phyloP scores from a whole-genome alignment of 23 red algal species.

The Gracilariopsis chorda region DNA sequence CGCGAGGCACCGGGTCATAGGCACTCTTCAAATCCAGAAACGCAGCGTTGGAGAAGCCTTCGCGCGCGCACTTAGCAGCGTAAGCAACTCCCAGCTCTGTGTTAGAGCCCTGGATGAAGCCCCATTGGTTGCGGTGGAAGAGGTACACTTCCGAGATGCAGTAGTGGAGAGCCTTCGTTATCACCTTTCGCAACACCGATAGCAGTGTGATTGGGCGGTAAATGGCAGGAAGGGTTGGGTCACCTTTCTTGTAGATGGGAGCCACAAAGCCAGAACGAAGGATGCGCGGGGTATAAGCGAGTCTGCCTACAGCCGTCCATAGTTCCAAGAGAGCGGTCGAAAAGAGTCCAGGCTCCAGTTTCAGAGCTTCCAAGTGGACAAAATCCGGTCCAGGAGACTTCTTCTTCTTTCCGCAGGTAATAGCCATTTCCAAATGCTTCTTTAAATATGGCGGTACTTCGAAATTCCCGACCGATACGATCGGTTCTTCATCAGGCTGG shows the following conservation, averaged over 20 bases:
- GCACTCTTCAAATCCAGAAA: not conserved
- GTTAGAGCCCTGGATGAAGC: conserved; percentile 5
- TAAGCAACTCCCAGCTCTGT: not conserved
- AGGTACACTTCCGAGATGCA: not conserved
- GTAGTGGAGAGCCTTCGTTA: not conserved
- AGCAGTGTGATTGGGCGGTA: conserved; percentile 15
- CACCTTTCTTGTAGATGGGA: not conserved
- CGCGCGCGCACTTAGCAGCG: not conserved
- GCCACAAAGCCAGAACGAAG: not conserved
- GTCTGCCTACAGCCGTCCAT: not conserved
- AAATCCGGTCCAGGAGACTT: conserved; percentile 22
- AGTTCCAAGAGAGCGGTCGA: not conserved
- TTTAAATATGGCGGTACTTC: not conserved
- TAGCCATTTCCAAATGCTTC: not conserved
- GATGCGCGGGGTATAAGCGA: not conserved
- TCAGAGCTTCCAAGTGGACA: not conserved
- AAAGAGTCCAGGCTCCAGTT: not conserved
- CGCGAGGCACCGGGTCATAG: conserved; percentile 1
- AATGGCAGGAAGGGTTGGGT: not conserved
- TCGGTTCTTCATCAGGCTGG: not conserved
- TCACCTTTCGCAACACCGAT: not conserved
- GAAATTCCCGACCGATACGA: not conserved
- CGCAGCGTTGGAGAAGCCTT: not conserved
- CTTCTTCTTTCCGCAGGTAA: not conserved
- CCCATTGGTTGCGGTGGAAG: not conserved